These are phyloP conservation scores for Clausena lansium DNA, from an alignment of 345 rosid genomes.

Conservation along the genomic window DNA sequence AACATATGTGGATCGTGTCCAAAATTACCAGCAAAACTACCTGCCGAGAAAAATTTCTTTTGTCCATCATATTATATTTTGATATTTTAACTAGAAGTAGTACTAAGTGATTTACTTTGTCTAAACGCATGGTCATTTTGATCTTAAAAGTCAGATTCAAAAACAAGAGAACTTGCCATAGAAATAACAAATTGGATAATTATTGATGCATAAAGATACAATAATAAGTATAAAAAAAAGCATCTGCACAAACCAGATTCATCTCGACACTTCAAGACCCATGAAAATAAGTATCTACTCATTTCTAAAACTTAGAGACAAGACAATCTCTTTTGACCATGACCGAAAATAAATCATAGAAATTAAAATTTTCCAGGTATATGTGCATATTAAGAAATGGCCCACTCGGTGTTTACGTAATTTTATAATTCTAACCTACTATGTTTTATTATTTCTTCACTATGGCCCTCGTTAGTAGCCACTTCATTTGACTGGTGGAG, in stretches of 20 bases:
- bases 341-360: too few relatives aligned
- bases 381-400: too few relatives aligned
- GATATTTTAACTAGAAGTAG: neutral
- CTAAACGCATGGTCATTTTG: neutral
- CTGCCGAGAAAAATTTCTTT: slow-evolving; percentile 34
- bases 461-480: too few relatives aligned
- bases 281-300: slow-evolving; percentile 33
- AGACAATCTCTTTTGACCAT: too few relatives aligned
- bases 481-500: too few relatives aligned
- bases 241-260: slow-evolving; percentile 55
- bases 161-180: neutral
- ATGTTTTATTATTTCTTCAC: too few relatives aligned
- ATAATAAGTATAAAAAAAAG: neutral
- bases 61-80: neutral
- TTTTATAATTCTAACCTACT: too few relatives aligned
- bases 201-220: neutral
- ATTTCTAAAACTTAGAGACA: too few relatives aligned
- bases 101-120: neutral
- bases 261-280: slow-evolving; percentile 80
- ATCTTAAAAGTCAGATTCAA: neutral
- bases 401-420: too few relatives aligned
- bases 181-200: neutral
- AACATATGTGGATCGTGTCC: slow-evolving; percentile 86
- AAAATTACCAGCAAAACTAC: slow-evolving; percentile 92
- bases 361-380: too few relatives aligned